A percentile compares a stretch with the other conserved stretches of the same genome.
phyloP scores from a whole-genome alignment of 768 basidiomycete genomes.

The Mycena vulgaris region DNA sequence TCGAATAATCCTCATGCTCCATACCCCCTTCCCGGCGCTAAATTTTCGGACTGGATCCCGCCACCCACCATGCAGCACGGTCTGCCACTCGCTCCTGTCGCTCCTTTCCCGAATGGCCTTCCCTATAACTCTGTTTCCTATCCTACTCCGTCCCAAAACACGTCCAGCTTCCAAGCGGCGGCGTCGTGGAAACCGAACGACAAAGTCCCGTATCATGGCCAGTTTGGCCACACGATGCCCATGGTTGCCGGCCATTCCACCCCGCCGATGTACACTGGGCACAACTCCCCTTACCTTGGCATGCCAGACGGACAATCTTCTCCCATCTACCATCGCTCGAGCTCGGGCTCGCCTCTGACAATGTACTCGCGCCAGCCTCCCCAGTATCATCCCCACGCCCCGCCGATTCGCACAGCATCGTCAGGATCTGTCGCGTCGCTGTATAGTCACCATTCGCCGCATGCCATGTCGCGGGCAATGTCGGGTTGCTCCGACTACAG shows the following conservation, averaged over 20 bases:
- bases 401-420: constrained; percentile 8
- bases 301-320: background rate
- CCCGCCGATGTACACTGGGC: constrained; percentile 19
- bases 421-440: constrained; percentile 18
- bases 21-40: constrained; percentile 3
- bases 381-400: background rate
- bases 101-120: constrained; percentile 12
- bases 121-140: background rate
- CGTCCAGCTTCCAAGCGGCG: constrained; percentile 4
- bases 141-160: constrained; percentile 15
- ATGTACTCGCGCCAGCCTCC: constrained; percentile 6
- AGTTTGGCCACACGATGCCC: background rate
- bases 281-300: constrained; percentile 10
- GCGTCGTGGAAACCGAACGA: constrained; percentile 4
- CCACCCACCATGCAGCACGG: constrained; percentile 11
- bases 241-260: constrained; percentile 5
- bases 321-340: constrained; percentile 10
- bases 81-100: constrained; percentile 20
- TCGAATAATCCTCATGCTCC: background rate
- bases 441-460: constrained; percentile 4
- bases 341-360: constrained; percentile 17
- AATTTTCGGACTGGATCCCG: constrained; percentile 18
- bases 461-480: background rate
- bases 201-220: background rate
- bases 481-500: constrained; percentile 12